These are phyloP conservation scores for Papiliotrema nemorosa DNA, from an alignment of 1,284 basidiomycete genomes.

Conservation along the genomic window DNA sequence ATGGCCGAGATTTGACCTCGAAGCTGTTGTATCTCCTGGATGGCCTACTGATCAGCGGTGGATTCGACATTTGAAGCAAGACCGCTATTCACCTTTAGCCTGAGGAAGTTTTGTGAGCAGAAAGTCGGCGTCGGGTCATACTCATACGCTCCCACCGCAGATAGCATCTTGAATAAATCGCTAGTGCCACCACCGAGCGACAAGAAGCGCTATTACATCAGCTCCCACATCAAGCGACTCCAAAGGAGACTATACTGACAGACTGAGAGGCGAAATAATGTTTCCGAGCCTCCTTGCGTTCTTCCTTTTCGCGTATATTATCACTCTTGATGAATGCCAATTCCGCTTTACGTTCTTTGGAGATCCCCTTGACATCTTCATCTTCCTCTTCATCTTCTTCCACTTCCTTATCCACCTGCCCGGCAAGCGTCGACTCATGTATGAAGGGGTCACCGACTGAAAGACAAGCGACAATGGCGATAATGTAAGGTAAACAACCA, in stretches of 20 bases:
- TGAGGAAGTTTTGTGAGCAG: conserved; percentile 86
- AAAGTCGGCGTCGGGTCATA: conserved; percentile 77
- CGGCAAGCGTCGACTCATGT: conserved; percentile 65
- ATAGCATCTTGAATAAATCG: conserved; percentile 83
- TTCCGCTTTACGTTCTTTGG: conserved; percentile 41
- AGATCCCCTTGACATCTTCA: conserved; percentile 21
- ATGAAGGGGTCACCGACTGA: conserved; percentile 96
- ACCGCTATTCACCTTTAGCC: conserved; percentile 65
- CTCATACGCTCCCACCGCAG: conserved; percentile 94
- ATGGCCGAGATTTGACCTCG: conserved; percentile 83
- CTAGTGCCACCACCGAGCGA: conserved; percentile 79
- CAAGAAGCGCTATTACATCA: conserved; percentile 61
- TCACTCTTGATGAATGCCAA: conserved; percentile 60
- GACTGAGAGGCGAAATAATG: conserved; percentile 76
- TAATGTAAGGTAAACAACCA: conserved; percentile 84
- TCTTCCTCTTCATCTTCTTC: conserved; percentile 46
- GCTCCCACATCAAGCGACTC: neutral
- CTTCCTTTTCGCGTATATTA: conserved; percentile 64
- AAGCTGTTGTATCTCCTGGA: conserved; percentile 99
- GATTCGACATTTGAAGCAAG: neutral
- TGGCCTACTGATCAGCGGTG: conserved; percentile 60
- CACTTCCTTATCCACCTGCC: conserved; percentile 53
- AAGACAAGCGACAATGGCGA: conserved; percentile 85
- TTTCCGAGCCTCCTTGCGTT: conserved; percentile 61
- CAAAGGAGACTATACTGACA: conserved; percentile 51